Base-by-base conservation (phyloP, 2,329 filamentous ascomycete genomes). In the Diaporthe sp. region DNA sequence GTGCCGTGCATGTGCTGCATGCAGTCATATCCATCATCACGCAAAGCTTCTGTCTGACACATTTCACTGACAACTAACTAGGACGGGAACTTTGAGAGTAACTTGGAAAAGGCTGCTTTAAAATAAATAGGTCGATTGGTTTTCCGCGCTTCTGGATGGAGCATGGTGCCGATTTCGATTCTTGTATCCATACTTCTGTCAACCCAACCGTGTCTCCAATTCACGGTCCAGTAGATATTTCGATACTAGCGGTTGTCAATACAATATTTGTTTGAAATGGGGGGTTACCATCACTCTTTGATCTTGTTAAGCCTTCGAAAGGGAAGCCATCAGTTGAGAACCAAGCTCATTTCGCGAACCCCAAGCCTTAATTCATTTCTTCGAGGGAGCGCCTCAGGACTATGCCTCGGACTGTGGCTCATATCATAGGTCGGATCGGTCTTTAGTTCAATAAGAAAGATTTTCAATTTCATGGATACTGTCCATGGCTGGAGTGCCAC, bases 51-150 rank as follows among this genome's bases (percentile, higher is more conserved):
- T 25, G 12, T 50, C 19, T 19, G n/a, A 13, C 38, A 47, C 3
- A 38, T 5, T 25, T 28, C 22, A n/a, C 64, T 67, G 33, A 67
- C n/a, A 19, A 13, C 8, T 10, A 22, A 19, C 8, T 28, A 67
- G 61, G 61, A 73, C 25, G 60, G 40, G 12, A 57, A 25, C 40
- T 73, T 73, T 12, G 50, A 66, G 30, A 35, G 55, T 3, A 73
- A 73, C n/a, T 35, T 73, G 38, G 35, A 6, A 22, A 28, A 73
- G 60, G 71, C 58, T 4, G 71, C 38, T 13, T 45, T 73, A 75
- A 75, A 55, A 19, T 60, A 75, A 55, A 19, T 60, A 60, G 45
- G n/a, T 12, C 22, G 19, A 66, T 25, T 38, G 45, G 45, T 33
- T 22, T 25, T 28, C 13, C 15, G n/a, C 19, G 22, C 33, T 67